Evolutionary conservation across 176 grass and related monocot species (phyloP), one percentile per base, ranked within the genome.

Genomic region (Saccharum officinarum): DNA sequence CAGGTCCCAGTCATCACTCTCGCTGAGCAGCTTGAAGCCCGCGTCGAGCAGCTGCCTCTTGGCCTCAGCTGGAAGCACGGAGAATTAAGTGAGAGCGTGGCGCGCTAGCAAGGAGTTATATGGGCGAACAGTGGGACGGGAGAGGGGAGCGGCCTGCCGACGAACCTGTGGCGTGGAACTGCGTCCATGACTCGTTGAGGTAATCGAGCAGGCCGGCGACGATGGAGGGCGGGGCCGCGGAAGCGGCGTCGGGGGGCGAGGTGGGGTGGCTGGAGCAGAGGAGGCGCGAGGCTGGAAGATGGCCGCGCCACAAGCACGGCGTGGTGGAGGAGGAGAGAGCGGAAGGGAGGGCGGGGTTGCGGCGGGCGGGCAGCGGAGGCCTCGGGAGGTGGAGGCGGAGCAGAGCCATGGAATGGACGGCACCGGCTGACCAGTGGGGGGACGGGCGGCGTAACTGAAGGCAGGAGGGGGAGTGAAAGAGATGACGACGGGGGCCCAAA

Each of bases 111-210:
- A 16, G 14, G 22, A 52, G 61, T 62, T 38, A 30, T 49, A 75
- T 67, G 13, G n/a, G 33, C 41, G 55, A 88, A 78, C 45, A 76
- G 71, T 14, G 42, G 4, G 45, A 28, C 10, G 14, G 22, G 13
- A 6, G 30, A 13, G 2, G 10, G 34, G 10, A 1, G 7, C 71
- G 1, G 57, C n/a, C 57, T 61, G 57, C 57, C n/a, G 57, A 1
- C 39, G 80, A 49, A 98, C 95, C 93, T 7, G 95, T 98, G 83
- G 95, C 95, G 82, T 98, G 95, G 63, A 98, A 98, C 71, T 98
- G 95, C 64, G 95, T 98, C 95, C 95, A 98, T 0, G 95, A 98
- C 77, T 98, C 93, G 86, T 98, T 98, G 79, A 98, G 93, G 89
- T 98, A 98, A 82, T 95, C 93, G 73, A 98, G 90, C 36, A 98